Conservation (phyloP, 2,329 filamentous ascomycete species). For the Paecilomyces formosus region DNA sequence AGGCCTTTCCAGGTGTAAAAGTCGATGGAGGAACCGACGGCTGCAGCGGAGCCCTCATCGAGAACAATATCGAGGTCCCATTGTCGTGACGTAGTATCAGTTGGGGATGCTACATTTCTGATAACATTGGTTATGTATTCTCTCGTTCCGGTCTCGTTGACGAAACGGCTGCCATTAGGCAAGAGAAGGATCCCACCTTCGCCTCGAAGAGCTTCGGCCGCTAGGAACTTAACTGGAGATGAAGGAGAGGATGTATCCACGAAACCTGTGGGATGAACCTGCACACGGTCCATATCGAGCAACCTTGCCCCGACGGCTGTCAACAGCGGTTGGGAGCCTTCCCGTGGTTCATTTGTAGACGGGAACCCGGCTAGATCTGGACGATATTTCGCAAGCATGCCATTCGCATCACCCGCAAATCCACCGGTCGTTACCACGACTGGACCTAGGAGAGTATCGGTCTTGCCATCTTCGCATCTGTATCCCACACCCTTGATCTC, state of each 20-base stretch:
- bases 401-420: conserved; percentile 55
- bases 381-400: conserved; percentile 49
- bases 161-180: conserved; percentile 41
- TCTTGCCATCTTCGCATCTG: conserved; percentile 19
- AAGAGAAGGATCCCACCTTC: conserved; percentile 54
- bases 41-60: conserved; percentile 51
- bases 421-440: conserved; percentile 57
- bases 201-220: conserved; percentile 55
- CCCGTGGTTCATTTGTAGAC: conserved; percentile 55
- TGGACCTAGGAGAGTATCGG: conserved; percentile 39
- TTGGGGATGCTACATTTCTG: conserved; percentile 30
- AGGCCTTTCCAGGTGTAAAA: conserved; percentile 59
- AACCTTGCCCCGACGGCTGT: conserved; percentile 32
- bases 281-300: conserved; percentile 46
- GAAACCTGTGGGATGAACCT: conserved; percentile 60
- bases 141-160: conserved; percentile 57
- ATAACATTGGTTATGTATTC: conserved; percentile 50
- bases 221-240: conserved; percentile 53
- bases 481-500: conserved; percentile 50
- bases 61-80: conserved; percentile 55
- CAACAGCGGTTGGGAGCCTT: conserved; percentile 45
- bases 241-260: conserved; percentile 45
- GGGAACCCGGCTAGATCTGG: conserved; percentile 54
- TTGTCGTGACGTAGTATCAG: conserved; percentile 34
- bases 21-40: conserved; percentile 48